A percentile compares a stretch with the other conserved stretches of the same genome.
Evolutionary conservation across 75 land plant species (phyloP).

Genomic region (Picea glauca): DNA sequence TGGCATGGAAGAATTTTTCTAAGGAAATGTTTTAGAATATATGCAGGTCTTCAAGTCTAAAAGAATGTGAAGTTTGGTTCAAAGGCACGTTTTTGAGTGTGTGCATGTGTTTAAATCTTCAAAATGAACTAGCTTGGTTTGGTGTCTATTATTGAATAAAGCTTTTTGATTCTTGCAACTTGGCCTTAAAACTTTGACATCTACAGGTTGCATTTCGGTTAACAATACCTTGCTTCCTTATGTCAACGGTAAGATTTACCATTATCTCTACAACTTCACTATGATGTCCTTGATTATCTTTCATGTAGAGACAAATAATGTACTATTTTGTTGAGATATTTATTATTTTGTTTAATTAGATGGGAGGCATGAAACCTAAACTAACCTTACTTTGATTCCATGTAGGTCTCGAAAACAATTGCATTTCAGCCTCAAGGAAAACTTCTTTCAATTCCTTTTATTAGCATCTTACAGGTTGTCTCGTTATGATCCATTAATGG

Average conservation of each 20-base stretch:
- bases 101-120: background rate
- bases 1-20: too few relatives aligned
- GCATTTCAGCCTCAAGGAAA: conserved; percentile 23
- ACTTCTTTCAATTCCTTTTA: conserved; percentile 19
- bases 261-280: background rate
- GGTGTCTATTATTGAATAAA: background rate
- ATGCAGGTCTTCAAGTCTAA: too few relatives aligned
- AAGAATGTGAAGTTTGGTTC: too few relatives aligned
- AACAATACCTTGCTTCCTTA: conserved; percentile 27
- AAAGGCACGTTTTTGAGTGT: too few relatives aligned
- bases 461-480: conserved; percentile 16
- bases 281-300: background rate
- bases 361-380: background rate
- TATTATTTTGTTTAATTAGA: background rate
- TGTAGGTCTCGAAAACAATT: conserved; percentile 22
- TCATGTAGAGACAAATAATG: background rate
- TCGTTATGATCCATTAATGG: background rate
- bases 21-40: too few relatives aligned
- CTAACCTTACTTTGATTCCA: background rate
- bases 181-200: background rate
- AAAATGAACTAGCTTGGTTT: background rate
- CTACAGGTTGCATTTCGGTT: conserved; percentile 22
- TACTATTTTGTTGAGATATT: background rate
- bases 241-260: conserved; percentile 20
- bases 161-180: background rate